Conservation (phyloP, 2,329 filamentous ascomycete species). For the Colletotrichum zoysiae region DNA sequence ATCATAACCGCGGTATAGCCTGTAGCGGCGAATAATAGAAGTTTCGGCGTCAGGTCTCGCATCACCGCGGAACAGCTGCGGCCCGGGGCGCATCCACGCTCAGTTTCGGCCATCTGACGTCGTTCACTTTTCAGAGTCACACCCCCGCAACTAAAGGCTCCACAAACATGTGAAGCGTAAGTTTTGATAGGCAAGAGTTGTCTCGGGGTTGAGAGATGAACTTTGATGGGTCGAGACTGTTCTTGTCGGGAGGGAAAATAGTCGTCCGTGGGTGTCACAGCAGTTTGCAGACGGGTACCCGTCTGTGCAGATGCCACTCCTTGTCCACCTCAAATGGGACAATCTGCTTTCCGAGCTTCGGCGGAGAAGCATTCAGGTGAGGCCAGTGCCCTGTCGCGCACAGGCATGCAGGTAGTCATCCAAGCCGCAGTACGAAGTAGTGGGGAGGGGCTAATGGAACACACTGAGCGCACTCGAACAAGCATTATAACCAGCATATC, state of each 20-base stretch:
- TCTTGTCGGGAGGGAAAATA: background rate
- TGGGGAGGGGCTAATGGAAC: slow-evolving; percentile 1
- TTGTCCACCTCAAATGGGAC: slow-evolving; percentile 2
- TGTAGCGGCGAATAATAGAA: background rate
- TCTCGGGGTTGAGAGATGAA: slow-evolving; percentile 13
- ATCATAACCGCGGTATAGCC: background rate
- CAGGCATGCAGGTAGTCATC: slow-evolving; percentile 10
- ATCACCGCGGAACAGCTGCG: slow-evolving; percentile 19
- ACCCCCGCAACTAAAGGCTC: slow-evolving; percentile 14
- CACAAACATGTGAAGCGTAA: background rate
- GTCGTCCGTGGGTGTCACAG: slow-evolving; percentile 31
- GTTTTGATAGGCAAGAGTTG: slow-evolving; percentile 24
- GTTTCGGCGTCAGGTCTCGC: slow-evolving; percentile 13
- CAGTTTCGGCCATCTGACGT: slow-evolving; percentile 26
- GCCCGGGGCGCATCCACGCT: slow-evolving; percentile 26
- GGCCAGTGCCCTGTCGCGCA: slow-evolving; percentile 4
- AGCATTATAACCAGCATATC: slow-evolving; percentile 18
- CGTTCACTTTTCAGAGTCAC: slow-evolving; percentile 27
- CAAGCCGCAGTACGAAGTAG: slow-evolving; percentile 10
- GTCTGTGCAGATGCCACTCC: slow-evolving; percentile 31
- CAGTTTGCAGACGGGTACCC: slow-evolving; percentile 14
- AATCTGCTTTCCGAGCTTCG: slow-evolving; percentile 17
- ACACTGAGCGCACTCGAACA: background rate
- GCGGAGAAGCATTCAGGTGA: slow-evolving; percentile 1
- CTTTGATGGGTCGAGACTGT: slow-evolving; percentile 10